Base-by-base conservation (phyloP, 1,139 yeast genomes). In the Nakaseomyces glabratus region DNA sequence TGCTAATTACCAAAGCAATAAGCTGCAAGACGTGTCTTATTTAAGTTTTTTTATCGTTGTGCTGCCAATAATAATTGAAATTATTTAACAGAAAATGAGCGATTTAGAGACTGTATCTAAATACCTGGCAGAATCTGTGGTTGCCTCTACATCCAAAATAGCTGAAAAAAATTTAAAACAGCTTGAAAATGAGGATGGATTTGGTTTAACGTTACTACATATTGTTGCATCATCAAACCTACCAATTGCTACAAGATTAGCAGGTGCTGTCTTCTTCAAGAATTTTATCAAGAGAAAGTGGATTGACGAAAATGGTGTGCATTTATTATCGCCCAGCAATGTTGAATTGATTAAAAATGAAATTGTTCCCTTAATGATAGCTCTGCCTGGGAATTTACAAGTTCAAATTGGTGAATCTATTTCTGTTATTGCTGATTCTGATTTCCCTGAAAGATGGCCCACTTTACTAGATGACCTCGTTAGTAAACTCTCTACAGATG, bases 371-470 rank as follows among this genome's bases (percentile, higher is more conserved):
- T 62, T 86, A 40, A 86, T 93, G 97, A 79, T 86, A 42, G 60
- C 73, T 26, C 66, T 88, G 37, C 95, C 96, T 10, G 69, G 71
- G 34, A 63, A 69, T 38, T 63, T 90, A 39, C 96, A 90, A 56
- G 68, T 79, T 13, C 99, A 93, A 62, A 71, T 93, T 37, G 98
- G 97, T 37, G 98, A 93, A 57, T 78, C 95, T 3, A 79, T 90
- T 38, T 77, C 95, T 15, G 67, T 84, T 36, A 90, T 93, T 52
- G 98, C 99, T 3, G 96, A 88, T 54, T 77, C 86, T 40, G 99
- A 93, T 56, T 93, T 93, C 62, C 98, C 98, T 1, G 80, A 80
- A 33, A 66, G 76, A 38, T 93, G 99, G 99, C 73, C 75, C 2
- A 69, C 71, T 36, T 68, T 93, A 41, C 69, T 93, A 23, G 90